Conservation (phyloP, 352 stramenopile genomes). For the Phytophthora chlamydospora region DNA sequence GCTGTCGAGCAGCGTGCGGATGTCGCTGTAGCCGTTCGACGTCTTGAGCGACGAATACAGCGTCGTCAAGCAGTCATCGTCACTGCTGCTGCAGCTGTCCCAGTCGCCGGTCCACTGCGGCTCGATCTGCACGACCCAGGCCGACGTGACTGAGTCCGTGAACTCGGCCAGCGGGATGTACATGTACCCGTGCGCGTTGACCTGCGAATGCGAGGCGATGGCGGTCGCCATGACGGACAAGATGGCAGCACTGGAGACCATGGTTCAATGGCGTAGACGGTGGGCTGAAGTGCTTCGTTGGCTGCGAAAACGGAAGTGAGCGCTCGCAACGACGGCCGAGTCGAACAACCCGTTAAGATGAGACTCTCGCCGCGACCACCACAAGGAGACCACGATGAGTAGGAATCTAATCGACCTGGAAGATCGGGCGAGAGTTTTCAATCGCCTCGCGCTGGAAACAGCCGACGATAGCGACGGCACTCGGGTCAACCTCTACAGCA, state of each 20-base stretch:
- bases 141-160: constrained; percentile 25
- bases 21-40: constrained; percentile 25
- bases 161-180: constrained; percentile 42
- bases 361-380: constrained; percentile 15
- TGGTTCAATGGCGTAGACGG: constrained; percentile 3
- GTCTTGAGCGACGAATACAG: constrained; percentile 25
- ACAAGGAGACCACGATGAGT: constrained; percentile 3
- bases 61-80: constrained; percentile 24
- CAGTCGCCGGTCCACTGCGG: constrained; percentile 32
- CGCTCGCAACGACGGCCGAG: background rate
- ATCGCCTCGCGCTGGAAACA: constrained; percentile 19
- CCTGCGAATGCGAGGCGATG: constrained; percentile 8
- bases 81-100: constrained; percentile 28
- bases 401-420: constrained; percentile 13
- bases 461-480: constrained; percentile 20
- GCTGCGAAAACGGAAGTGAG: constrained; percentile 26
- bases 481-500: constrained; percentile 12
- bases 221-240: constrained; percentile 18
- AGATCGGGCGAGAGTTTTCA: constrained; percentile 23
- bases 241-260: constrained; percentile 27
- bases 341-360: constrained; percentile 1
- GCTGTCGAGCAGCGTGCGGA: constrained; percentile 31
- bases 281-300: constrained; percentile 1
- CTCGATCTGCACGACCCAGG: constrained; percentile 39
- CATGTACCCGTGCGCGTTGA: constrained; percentile 41